These are phyloP conservation scores for Leccinum incarnatum DNA, from an alignment of 768 basidiomycete species.

Conservation along the genomic window DNA sequence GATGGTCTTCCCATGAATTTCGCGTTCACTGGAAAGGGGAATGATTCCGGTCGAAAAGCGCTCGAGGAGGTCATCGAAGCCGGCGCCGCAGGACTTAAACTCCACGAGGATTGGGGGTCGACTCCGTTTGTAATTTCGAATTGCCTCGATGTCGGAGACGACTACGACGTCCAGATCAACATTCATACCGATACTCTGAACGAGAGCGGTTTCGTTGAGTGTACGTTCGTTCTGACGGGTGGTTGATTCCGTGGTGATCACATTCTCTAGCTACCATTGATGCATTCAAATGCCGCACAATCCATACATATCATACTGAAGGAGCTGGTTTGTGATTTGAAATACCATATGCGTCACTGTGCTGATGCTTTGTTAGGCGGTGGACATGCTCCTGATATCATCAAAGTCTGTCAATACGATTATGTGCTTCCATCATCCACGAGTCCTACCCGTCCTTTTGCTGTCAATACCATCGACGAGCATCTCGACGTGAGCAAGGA, in stretches of 20 bases:
- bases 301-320: slow-evolving; percentile 97
- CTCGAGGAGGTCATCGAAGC: slow-evolving; percentile 80
- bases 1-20: slow-evolving; percentile 91
- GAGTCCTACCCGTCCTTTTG: slow-evolving; percentile 92
- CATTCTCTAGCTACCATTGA: slow-evolving; percentile 67
- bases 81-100: slow-evolving; percentile 86
- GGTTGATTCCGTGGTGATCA: slow-evolving; percentile 6
- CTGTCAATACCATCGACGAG: slow-evolving; percentile 90
- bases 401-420: slow-evolving; percentile 86
- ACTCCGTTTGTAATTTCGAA: slow-evolving; percentile 81
- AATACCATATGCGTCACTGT: neutral
- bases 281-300: slow-evolving; percentile 87
- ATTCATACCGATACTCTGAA: slow-evolving; percentile 98
- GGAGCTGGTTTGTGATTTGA: slow-evolving; percentile 66
- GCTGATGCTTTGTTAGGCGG: slow-evolving; percentile 51
- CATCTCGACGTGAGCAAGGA: slow-evolving; percentile 82
- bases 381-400: slow-evolving; percentile 97
- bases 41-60: slow-evolving; percentile 74
- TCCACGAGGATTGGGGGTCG: slow-evolving; percentile 97
- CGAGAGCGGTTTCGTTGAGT: slow-evolving; percentile 96
- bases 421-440: slow-evolving; percentile 97
- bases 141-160: slow-evolving; percentile 78
- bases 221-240: slow-evolving; percentile 42
- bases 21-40: slow-evolving; percentile 95
- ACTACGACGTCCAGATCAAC: slow-evolving; percentile 92